Conservation (phyloP, 2,329 filamentous ascomycete genomes). For the Aspergillus tubingensis region DNA sequence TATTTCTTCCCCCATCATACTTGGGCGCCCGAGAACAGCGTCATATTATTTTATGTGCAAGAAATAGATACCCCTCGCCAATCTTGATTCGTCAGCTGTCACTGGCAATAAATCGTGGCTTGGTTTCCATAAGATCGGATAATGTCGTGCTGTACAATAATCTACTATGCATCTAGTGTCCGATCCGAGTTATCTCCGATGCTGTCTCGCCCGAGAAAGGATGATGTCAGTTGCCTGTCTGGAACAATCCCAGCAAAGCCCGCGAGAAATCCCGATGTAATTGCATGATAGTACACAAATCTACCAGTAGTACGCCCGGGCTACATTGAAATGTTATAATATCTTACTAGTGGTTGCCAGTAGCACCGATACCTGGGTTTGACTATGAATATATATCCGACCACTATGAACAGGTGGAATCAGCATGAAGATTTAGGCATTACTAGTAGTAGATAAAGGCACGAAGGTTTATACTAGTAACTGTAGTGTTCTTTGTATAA, state of each 20-base stretch:
- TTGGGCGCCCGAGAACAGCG: background rate
- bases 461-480: too few species aligned
- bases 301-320: too few species aligned
- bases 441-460: too few species aligned
- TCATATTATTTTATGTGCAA: constrained; percentile 3
- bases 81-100: background rate
- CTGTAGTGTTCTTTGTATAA: too few species aligned
- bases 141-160: too few species aligned
- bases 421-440: too few species aligned
- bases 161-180: background rate
- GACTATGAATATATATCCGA: too few species aligned
- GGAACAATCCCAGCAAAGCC: background rate
- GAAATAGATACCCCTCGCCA: background rate
- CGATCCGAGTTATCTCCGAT: background rate
- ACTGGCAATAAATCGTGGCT: background rate
- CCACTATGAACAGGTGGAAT: too few species aligned
- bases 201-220: constrained; percentile 2
- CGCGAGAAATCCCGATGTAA: background rate
- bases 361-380: too few species aligned
- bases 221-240: background rate
- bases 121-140: background rate
- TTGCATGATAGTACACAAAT: background rate
- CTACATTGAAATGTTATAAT: too few species aligned
- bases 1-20: background rate
- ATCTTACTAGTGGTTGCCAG: too few species aligned